Evolutionary conservation across 306 rosid species (phyloP).

Genomic region (Phaseolus lunatus): DNA sequence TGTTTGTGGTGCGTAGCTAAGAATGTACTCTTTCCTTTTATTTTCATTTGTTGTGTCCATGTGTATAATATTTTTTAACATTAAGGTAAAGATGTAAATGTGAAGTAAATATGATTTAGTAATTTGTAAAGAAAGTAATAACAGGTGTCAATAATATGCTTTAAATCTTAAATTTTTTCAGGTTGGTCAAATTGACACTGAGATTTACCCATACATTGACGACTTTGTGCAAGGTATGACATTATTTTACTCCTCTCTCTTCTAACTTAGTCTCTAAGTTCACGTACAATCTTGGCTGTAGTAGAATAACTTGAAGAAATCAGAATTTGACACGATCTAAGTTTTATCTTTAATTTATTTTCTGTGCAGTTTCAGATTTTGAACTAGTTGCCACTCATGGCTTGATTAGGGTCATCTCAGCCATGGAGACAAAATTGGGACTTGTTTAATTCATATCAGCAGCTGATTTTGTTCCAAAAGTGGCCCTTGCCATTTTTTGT

Average conservation of each 20-base stretch:
- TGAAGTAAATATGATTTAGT: too few relatives aligned
- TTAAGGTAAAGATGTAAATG: too few relatives aligned
- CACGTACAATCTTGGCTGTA: too few relatives aligned
- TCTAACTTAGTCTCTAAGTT: not conserved
- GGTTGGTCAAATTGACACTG: not conserved
- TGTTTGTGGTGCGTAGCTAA: constrained; percentile 9
- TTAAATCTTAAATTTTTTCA: not conserved
- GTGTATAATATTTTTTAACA: too few relatives aligned
- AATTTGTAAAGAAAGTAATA: not conserved
- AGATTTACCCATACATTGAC: not conserved
- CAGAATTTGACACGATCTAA: not conserved
- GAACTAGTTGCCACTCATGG: not conserved
- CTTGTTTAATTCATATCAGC: not conserved
- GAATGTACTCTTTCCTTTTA: not conserved
- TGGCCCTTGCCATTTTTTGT: not conserved
- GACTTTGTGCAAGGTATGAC: constrained; percentile 4
- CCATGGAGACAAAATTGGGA: not conserved
- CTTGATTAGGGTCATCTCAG: not conserved
- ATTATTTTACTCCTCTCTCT: not conserved
- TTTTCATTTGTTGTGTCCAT: not conserved
- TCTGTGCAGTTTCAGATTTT: not conserved
- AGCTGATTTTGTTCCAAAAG: too few relatives aligned
- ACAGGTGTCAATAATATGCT: not conserved
- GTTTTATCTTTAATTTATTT: not conserved
- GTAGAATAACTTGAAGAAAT: not conserved